Percentiles rank a stretch among this genome's conserved stretches.
phyloP scores from a whole-genome alignment of 768 basidiomycete species.

The Phylloporus rhodoxanthus region DNA sequence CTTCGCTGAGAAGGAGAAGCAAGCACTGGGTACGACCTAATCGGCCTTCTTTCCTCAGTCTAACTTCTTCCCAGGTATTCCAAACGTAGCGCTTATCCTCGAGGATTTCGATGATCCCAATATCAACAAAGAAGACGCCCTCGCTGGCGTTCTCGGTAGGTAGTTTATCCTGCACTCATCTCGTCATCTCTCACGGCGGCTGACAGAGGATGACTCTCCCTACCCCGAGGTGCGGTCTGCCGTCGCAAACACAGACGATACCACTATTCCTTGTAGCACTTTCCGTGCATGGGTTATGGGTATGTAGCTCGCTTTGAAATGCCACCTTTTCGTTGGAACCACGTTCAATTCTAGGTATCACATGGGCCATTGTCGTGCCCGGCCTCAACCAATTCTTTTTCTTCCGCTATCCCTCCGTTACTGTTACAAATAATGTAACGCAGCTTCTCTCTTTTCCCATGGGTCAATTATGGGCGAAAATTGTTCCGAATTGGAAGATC shows the following conservation, averaged over 20 bases:
- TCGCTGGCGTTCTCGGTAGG: constrained; percentile 26
- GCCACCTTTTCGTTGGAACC: background rate
- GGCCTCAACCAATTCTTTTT: constrained; percentile 78
- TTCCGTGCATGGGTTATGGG: constrained; percentile 60
- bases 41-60: background rate
- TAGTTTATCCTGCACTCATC: background rate
- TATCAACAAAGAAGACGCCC: constrained; percentile 25
- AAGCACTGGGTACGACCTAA: constrained; percentile 4
- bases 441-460: constrained; percentile 70
- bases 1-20: constrained; percentile 24
- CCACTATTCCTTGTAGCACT: constrained; percentile 54
- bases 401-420: constrained; percentile 55
- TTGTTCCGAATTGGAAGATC: constrained; percentile 46
- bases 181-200: constrained; percentile 12
- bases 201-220: constrained; percentile 66
- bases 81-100: constrained; percentile 3
- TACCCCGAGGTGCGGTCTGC: constrained; percentile 49
- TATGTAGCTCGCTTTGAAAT: background rate
- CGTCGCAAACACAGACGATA: constrained; percentile 69
- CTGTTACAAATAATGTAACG: constrained; percentile 51
- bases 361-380: constrained; percentile 58
- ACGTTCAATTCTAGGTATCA: constrained; percentile 24
- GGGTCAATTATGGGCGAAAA: constrained; percentile 53
- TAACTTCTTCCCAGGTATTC: background rate
- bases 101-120: constrained; percentile 36